Evolutionary conservation across 805 yeast genomes (phyloP).

Genomic region (Metschnikowia lunata): DNA sequence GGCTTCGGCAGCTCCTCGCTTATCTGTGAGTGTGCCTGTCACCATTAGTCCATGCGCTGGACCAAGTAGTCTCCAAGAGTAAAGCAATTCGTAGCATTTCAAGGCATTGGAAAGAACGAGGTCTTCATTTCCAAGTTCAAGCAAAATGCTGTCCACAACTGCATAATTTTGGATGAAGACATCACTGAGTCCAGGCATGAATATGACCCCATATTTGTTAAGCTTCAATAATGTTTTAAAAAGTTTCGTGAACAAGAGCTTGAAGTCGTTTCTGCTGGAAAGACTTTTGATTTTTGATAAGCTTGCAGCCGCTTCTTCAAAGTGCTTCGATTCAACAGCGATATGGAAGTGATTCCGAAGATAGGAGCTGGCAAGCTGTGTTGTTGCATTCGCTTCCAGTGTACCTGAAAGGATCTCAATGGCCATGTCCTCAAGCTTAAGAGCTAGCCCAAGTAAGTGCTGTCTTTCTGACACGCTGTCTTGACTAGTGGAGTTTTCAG

Average conservation of each 20-base stretch:
- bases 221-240: conserved; percentile 24
- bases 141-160: conserved; percentile 31
- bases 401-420: conserved; percentile 17
- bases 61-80: conserved; percentile 36
- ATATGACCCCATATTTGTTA: conserved; percentile 21
- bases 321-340: conserved; percentile 11
- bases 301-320: conserved; percentile 12
- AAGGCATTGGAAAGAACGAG: conserved; percentile 27
- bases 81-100: conserved; percentile 34
- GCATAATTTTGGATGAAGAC: conserved; percentile 25
- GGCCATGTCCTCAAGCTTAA: conserved; percentile 26
- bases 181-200: conserved; percentile 16
- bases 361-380: conserved; percentile 5
- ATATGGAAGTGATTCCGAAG: conserved; percentile 10
- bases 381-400: neutral
- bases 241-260: conserved; percentile 21
- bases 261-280: conserved; percentile 10
- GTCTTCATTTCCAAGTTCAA: conserved; percentile 31
- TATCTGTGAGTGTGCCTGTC: conserved; percentile 18
- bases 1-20: conserved; percentile 43
- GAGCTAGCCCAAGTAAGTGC: conserved; percentile 13
- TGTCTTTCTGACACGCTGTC: conserved; percentile 1
- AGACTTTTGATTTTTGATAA: conserved; percentile 5
- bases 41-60: neutral
- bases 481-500: neutral